These are phyloP conservation scores for Guyanaporus albipodus DNA, from an alignment of 768 basidiomycete genomes.

Conservation along the genomic window DNA sequence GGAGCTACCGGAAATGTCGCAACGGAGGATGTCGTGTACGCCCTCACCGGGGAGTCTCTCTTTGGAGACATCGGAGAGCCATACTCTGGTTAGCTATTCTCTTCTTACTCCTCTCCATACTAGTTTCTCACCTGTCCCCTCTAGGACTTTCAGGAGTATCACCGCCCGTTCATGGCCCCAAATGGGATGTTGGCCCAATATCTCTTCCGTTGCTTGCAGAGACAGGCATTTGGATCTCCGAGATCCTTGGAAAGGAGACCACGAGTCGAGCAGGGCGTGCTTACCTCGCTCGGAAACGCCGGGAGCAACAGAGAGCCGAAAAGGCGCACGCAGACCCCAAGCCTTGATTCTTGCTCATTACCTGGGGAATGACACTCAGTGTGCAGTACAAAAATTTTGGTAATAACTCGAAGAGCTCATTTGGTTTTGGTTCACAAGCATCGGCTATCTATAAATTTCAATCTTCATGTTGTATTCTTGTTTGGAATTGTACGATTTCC, in stretches of 20 bases:
- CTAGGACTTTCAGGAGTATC: constrained; percentile 1
- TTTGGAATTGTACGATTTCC: no score
- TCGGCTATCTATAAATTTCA: no score
- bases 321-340: constrained; percentile 9
- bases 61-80: constrained; percentile 43
- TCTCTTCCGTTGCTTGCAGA: constrained; percentile 68
- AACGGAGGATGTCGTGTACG: constrained; percentile 89
- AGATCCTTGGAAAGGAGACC: constrained; percentile 59
- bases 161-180: constrained; percentile 2
- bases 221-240: constrained; percentile 81
- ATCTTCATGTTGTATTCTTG: no score
- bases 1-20: constrained; percentile 95
- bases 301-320: constrained; percentile 29
- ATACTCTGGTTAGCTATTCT: constrained; percentile 14
- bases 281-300: constrained; percentile 47
- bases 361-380: no score
- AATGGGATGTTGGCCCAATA: constrained; percentile 36
- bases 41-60: constrained; percentile 62
- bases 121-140: no score
- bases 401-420: no score
- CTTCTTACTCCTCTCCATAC: neutral
- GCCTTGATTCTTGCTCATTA: neutral
- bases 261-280: constrained; percentile 78
- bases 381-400: no score
- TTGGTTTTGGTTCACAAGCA: no score